phyloP scores from a whole-genome alignment of 768 basidiomycete species.

The Boletus rubroflammeus region DNA sequence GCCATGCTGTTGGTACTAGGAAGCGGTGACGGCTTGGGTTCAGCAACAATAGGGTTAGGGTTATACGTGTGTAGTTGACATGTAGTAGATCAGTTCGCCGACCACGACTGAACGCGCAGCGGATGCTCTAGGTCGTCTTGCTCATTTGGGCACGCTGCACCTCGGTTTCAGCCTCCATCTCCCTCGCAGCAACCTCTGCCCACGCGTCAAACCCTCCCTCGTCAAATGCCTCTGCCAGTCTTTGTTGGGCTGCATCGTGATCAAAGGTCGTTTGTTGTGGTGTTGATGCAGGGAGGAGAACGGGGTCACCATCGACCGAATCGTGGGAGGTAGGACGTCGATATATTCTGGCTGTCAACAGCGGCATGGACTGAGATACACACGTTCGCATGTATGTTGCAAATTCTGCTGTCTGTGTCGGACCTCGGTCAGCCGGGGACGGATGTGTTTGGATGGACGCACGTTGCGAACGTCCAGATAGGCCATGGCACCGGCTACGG shows the following conservation, averaged over 20 bases:
- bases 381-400: conserved; percentile 51
- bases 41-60: no score
- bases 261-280: conserved; percentile 6
- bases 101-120: no score
- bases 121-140: not conserved
- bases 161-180: conserved; percentile 56
- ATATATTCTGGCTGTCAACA: conserved; percentile 50
- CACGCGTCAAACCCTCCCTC: conserved; percentile 55
- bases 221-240: conserved; percentile 55
- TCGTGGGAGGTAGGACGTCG: conserved; percentile 36
- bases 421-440: not conserved
- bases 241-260: conserved; percentile 44
- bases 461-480: conserved; percentile 57
- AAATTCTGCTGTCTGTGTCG: conserved; percentile 53
- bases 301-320: not conserved
- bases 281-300: not conserved
- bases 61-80: no score
- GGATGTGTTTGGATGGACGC: not conserved
- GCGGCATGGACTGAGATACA: conserved; percentile 46
- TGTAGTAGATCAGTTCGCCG: no score
- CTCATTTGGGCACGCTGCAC: conserved; percentile 39
- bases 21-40: no score
- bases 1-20: conserved; percentile 5
- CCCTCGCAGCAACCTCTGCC: conserved; percentile 48
- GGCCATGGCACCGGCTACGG: conserved; percentile 48